phyloP scores from a whole-genome alignment of 169 alveolate species.

The Plasmodium vivax region DNA sequence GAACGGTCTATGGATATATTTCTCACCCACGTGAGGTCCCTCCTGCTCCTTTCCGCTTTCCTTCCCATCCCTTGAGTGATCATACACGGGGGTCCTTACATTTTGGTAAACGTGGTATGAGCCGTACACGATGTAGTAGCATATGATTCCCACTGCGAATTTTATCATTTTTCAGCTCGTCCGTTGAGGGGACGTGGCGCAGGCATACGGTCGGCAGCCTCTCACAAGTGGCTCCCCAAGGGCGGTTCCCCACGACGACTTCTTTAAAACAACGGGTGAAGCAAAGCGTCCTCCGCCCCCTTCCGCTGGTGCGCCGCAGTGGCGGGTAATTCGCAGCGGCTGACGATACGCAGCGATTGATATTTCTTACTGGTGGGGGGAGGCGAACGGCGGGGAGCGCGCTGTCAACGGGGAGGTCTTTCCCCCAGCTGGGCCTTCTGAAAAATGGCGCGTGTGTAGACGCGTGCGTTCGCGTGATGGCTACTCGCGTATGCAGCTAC shows the following conservation, averaged over 20 bases:
- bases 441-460: neutral
- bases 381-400: neutral
- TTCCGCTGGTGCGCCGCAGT: neutral
- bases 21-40: neutral
- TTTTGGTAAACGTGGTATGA: conserved; percentile 31
- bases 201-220: neutral
- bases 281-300: neutral
- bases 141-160: conserved; percentile 48
- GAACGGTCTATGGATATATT: conserved; percentile 20
- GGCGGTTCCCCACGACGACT: neutral
- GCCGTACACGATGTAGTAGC: conserved; percentile 36
- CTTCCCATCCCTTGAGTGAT: neutral
- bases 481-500: neutral
- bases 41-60: neutral
- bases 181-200: neutral
- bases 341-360: neutral
- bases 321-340: neutral
- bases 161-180: conserved; percentile 33
- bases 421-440: neutral
- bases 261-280: neutral
- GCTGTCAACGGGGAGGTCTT: neutral
- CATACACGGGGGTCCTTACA: conserved; percentile 38
- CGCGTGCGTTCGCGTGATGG: neutral
- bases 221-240: neutral
- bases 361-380: neutral